phyloP scores from a whole-genome alignment of 208 protist species.

The Acanthamoeba triangularis region DNA sequence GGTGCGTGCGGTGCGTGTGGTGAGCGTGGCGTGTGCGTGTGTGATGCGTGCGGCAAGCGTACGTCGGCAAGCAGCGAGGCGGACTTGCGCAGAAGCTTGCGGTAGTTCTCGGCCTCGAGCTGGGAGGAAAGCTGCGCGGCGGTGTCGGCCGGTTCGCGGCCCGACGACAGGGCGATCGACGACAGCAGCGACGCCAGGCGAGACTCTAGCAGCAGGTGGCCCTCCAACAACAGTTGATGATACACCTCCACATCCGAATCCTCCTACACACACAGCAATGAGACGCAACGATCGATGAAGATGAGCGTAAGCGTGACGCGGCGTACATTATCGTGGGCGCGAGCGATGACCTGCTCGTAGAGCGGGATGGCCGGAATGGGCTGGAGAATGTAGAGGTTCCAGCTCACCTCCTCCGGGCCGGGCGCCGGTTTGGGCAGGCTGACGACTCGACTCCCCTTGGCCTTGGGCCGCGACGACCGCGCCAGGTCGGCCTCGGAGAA shows the following conservation, averaged over 20 bases:
- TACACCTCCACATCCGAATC: constrained; percentile 57
- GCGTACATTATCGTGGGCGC: constrained; percentile 45
- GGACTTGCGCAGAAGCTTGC: constrained; percentile 48
- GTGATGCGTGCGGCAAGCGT: not conserved
- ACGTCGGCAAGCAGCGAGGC: constrained; percentile 45
- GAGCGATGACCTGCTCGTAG: constrained; percentile 35
- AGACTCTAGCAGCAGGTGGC: constrained; percentile 26
- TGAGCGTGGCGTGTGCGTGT: too few species aligned
- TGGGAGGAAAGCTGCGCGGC: not conserved
- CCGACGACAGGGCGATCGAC: not conserved
- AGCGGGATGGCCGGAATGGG: constrained; percentile 31
- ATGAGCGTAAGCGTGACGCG: too few species aligned
- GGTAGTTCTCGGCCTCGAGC: constrained; percentile 50
- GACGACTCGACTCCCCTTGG: not conserved
- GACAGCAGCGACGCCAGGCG: constrained; percentile 20
- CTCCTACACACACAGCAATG: not conserved
- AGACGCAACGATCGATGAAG: too few species aligned
- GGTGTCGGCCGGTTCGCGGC: not conserved
- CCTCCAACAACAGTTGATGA: constrained; percentile 54
- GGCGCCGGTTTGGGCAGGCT: not conserved
- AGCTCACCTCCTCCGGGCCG: constrained; percentile 31
- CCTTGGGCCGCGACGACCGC: not conserved
- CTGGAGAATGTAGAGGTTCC: constrained; percentile 48
- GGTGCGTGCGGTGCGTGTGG: too few species aligned
- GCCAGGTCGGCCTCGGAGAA: not conserved